Conservation (phyloP, 148 eudicot species). For the Vaccinium darrowii region DNA sequence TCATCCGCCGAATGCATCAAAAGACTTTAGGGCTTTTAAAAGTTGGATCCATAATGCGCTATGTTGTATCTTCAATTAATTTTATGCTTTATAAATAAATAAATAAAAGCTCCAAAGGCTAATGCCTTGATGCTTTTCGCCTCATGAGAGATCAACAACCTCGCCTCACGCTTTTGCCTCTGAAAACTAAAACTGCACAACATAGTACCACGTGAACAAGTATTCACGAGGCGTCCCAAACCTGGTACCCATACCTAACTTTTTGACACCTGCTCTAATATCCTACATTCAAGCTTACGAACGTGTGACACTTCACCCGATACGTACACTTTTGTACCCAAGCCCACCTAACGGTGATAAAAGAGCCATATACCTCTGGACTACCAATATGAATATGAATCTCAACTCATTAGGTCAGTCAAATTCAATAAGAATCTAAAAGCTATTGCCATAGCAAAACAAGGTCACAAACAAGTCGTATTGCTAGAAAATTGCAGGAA, state of each 20-base stretch:
- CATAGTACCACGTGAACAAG: neutral
- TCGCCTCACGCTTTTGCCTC: too few species aligned
- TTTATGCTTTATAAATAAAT: too few species aligned
- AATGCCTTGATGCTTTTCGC: neutral
- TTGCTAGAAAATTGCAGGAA: conserved; percentile 8
- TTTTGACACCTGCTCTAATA: neutral
- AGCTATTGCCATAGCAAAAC: neutral
- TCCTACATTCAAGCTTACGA: neutral
- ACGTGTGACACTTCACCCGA: neutral
- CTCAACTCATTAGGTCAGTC: neutral
- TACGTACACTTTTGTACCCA: neutral
- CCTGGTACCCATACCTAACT: neutral
- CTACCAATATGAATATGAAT: neutral
- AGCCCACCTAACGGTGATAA: neutral
- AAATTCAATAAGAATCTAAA: neutral
- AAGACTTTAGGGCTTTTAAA: neutral
- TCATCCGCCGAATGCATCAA: neutral
- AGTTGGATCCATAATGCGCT: neutral
- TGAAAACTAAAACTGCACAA: neutral
- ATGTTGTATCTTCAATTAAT: too few species aligned
- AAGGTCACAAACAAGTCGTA: neutral
- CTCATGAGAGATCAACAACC: too few species aligned
- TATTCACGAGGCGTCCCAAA: too few species aligned
- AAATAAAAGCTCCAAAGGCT: neutral
- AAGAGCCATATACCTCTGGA: neutral